Evolutionary conservation across 108 stramenopile species (phyloP), one percentile per base, ranked within the genome.

Genomic region (Skeletonema tropicum): DNA sequence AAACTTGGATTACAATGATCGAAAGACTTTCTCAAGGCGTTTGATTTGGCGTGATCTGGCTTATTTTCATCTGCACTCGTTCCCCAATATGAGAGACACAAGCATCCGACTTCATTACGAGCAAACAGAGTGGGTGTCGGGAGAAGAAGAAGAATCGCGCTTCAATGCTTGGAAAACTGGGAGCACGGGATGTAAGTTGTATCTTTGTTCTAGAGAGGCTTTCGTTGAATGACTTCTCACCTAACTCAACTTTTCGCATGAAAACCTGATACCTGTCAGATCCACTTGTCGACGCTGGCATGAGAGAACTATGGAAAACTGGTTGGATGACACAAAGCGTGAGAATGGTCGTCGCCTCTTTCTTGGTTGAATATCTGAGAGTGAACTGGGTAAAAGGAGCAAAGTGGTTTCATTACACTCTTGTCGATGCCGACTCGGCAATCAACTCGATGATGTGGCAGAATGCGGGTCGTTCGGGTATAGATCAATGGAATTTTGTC

Each of bases 291-390:
- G 38, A 39, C 38, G 9, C 38, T 39, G 38, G 38, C 38, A 39
- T 39, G 38, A 39, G 38, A 39, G 96, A 96, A 71, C 77, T 96
- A 6, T 75, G 70, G 21, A 75, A 71, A 17, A 94, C 90, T 13
- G 96, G 96, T 8, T 96, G 87, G 83, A 94, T 95, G 94, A 83
- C 82, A 21, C 82, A 83, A 38, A 66, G 57, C 55, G 48, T 86
- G 14, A 76, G 86, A 12, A 82, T 83, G 81, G 75, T 83, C 19
- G 76, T 70, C 15, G 86, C 86, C 19, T 80, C 79, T 3, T 83
- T 83, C 46, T 64, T 86, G 11, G 67, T 69, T 25, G 86, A 86
- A 59, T 80, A 80, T 68, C 66, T 83, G 15, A 59, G 79, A 23
- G 75, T 83, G 48, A 69, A 83, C 61, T 86, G 86, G 86, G 66